Conservation (phyloP, 495 filamentous ascomycete genomes). For the Cetradonia linearis region DNA sequence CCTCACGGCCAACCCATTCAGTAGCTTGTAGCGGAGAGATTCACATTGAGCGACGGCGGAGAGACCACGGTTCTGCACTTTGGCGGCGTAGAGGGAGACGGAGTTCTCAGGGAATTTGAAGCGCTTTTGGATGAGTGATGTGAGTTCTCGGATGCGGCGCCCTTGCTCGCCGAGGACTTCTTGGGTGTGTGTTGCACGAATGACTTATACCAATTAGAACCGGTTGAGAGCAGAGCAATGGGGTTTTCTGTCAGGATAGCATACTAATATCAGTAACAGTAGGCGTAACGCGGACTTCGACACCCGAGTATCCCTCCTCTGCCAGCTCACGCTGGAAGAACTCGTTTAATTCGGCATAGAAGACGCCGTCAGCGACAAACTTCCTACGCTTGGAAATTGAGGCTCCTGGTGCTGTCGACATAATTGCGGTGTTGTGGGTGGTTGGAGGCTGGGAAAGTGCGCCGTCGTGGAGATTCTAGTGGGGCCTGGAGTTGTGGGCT, state of each 20-base stretch:
- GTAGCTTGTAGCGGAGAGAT: slow-evolving; percentile 98
- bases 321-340: slow-evolving; percentile 99
- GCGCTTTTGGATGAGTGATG: slow-evolving; percentile 98
- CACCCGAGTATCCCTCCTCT: slow-evolving; percentile 99
- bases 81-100: slow-evolving; percentile 98
- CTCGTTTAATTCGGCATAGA: slow-evolving; percentile 99
- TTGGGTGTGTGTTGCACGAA: slow-evolving; percentile 99
- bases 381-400: slow-evolving; percentile 95
- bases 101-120: slow-evolving; percentile 99
- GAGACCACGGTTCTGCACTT: slow-evolving; percentile 99
- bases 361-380: slow-evolving; percentile 99
- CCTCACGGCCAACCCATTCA: slow-evolving; percentile 95
- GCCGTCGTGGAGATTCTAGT: slow-evolving; percentile 22
- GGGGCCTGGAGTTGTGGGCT: slow-evolving; percentile 23
- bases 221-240: too few species aligned
- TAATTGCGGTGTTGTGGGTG: slow-evolving; percentile 33
- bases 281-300: slow-evolving; percentile 98
- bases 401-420: slow-evolving; percentile 53
- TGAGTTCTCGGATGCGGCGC: slow-evolving; percentile 98
- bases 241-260: slow-evolving; percentile 24
- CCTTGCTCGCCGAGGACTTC: slow-evolving; percentile 99
- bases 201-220: slow-evolving; percentile 45
- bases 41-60: slow-evolving; percentile 99
- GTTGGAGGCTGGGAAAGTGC: neutral
- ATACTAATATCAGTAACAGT: slow-evolving; percentile 98